Evolutionary conservation across 75 land plant genomes (phyloP), one percentile per base, ranked within the genome.

Genomic region (Larix kaempferi): DNA sequence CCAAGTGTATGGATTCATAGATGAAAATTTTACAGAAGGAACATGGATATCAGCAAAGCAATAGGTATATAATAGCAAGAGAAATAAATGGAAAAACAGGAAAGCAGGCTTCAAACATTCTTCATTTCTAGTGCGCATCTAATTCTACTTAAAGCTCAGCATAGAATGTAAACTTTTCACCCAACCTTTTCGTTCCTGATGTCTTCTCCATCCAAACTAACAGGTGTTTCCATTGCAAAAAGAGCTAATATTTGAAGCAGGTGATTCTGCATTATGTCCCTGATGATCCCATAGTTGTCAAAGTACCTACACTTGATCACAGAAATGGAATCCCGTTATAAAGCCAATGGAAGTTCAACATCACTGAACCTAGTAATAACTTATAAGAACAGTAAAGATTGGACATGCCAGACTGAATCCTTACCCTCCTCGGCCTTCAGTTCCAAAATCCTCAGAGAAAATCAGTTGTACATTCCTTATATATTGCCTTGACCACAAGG

Each of bases 221-320:
- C 93, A 19, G 98, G 98, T 3, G 98, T 86, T 76, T 93, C 98
- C 98, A 95, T 95, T 12, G 95, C 93, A 80, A 95, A 87, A 1
- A 92, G 80, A 14, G 95, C 95, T 22, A 93, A 77, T 26, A 84
- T 91, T 60, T 95, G 95, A 35, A 95, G 78, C 33, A 95, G 58
- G 59, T 91, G 98, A 61, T 84, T 91, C 35, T 91, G 98, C 59
- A 95, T 83, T 87, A 95, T 88, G 56, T 92, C 95, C 69, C 93
- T 79, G 41, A 95, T 89, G n/a, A 92, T 89, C 21, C 98, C 93
- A 80, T 90, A 88, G 54, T 83, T 80, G 76, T 85, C 89, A 82
- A 92, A 94, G 57, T 90, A 90, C 82, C 96, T 92, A 80, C 4
- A 14, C n/a, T 61, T 23, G 11, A 14, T 55, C 44, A 73, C 21